Evolutionary conservation across 306 rosid genomes (phyloP).

Genomic region (Lathyrus tuberosus): DNA sequence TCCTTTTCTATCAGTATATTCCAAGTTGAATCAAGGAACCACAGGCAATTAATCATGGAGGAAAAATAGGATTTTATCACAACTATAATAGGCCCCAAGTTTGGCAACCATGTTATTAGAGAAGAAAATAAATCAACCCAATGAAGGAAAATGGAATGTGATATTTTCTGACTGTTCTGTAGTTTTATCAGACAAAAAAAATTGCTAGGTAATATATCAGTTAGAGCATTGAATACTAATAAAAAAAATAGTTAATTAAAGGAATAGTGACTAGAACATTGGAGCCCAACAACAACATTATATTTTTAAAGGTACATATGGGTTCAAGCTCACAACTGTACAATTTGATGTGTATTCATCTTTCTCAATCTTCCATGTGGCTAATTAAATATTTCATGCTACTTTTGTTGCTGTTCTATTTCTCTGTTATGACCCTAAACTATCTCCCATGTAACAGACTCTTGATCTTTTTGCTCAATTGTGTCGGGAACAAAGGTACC

Average conservation of each 20-base stretch:
- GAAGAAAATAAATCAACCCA: constrained; percentile 15
- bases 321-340: constrained; percentile 23
- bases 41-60: not conserved
- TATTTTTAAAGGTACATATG: constrained; percentile 14
- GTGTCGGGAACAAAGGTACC: constrained; percentile 94
- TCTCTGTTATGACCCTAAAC: constrained; percentile 37
- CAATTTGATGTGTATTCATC: constrained; percentile 15
- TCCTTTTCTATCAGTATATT: constrained; percentile 9
- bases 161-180: not conserved
- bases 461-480: constrained; percentile 92
- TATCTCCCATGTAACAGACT: constrained; percentile 61
- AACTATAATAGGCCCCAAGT: not conserved
- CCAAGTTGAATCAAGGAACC: constrained; percentile 2
- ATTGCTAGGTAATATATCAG: constrained; percentile 16
- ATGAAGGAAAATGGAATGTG: constrained; percentile 1
- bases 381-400: constrained; percentile 22
- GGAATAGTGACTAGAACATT: not conserved
- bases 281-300: constrained; percentile 1
- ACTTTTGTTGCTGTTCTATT: constrained; percentile 9
- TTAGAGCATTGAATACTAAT: not conserved
- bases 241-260: constrained; percentile 7
- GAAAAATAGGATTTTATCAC: constrained; percentile 7
- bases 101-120: constrained; percentile 3
- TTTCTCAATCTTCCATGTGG: constrained; percentile 28
- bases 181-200: not conserved